phyloP scores from a whole-genome alignment of 2,329 filamentous ascomycete genomes.

The Dactylonectria macrodidyma region DNA sequence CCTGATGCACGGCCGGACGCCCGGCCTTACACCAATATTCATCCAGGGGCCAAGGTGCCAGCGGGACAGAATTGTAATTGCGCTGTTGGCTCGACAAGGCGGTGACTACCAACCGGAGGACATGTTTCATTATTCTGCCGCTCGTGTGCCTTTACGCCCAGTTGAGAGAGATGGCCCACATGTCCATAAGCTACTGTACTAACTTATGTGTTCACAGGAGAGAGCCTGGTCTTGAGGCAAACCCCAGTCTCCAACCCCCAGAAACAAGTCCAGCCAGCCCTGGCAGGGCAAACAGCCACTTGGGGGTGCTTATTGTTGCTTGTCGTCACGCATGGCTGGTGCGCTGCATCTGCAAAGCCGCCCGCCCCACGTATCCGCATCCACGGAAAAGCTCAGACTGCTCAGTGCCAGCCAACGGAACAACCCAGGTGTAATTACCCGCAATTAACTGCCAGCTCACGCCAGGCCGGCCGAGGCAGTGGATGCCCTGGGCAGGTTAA shows the following conservation, averaged over 20 bases:
- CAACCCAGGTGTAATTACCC: slow-evolving; percentile 34
- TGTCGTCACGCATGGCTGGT: slow-evolving; percentile 19
- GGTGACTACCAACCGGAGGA: slow-evolving; percentile 16
- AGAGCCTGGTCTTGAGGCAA: neutral
- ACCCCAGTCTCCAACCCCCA: slow-evolving; percentile 22
- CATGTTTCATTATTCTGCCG: slow-evolving; percentile 11
- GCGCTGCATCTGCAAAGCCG: slow-evolving; percentile 10
- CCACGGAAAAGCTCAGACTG: neutral
- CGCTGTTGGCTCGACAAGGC: slow-evolving; percentile 18
- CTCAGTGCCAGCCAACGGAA: slow-evolving; percentile 4
- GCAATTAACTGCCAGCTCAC: slow-evolving; percentile 36
- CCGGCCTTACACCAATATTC: slow-evolving; percentile 16
- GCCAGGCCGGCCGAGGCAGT: slow-evolving; percentile 25
- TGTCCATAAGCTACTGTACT: slow-evolving; percentile 1
- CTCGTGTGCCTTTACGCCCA: slow-evolving; percentile 29
- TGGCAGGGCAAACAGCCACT: slow-evolving; percentile 14
- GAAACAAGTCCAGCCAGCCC: slow-evolving; percentile 24
- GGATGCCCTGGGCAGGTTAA: slow-evolving; percentile 42
- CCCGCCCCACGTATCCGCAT: slow-evolving; percentile 19
- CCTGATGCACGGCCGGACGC: slow-evolving; percentile 14
- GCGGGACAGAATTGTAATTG: neutral
- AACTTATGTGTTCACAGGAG: neutral
- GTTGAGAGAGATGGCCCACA: slow-evolving; percentile 4
- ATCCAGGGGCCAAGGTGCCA: neutral
- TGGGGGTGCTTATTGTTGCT: slow-evolving; percentile 23